Base-by-base conservation (phyloP, 106 monocot species). In the Platanthera guangdongensis region DNA sequence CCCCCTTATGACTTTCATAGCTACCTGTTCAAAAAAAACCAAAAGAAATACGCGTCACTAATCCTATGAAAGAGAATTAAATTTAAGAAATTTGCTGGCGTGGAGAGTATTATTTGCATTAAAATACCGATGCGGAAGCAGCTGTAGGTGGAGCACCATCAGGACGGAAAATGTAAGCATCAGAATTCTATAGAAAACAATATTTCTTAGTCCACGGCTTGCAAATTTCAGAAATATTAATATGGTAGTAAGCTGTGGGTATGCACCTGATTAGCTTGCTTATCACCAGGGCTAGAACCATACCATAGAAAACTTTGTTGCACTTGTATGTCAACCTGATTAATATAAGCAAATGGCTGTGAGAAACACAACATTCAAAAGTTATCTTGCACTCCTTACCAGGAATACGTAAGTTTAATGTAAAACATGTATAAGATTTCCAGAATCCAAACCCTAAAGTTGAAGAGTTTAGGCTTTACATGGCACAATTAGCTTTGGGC, bases 81-180 rank as follows among this genome's bases (percentile, higher is more conserved):
- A 12, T 11, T 14, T n/a, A 70, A 47, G 47, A 4, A 8, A 16
- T 48, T 67, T 67, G 30, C 25, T 25, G 67, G 22, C 0, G 32
- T 30, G 9, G 10, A 30, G 32, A 67, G 12, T 67, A 9, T 12
- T 13, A 25, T 67, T 67, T 39, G 59, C 67, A 67, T 67, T 67
- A 59, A 77, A 74, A 63, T 86, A 93, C 93, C 86, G 18, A 77
- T 86, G 78, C 78, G 48, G 88, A 86, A 75, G 77, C 51, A 79
- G 7, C 39, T 74, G 78, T 82, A 52, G 91, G 88, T 80, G 78
- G 81, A 76, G 70, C 60, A 5, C 90, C 88, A 90, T 90, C 71
- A 51, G 93, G 93, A 10, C 90, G 75, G 79, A 93, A 93, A 78
- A 93, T 86, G 69, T 93, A 93, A 75, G 93, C 88, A 77, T 88